phyloP scores from a whole-genome alignment of 768 basidiomycete species.

The Kwoniella bestiolae region DNA sequence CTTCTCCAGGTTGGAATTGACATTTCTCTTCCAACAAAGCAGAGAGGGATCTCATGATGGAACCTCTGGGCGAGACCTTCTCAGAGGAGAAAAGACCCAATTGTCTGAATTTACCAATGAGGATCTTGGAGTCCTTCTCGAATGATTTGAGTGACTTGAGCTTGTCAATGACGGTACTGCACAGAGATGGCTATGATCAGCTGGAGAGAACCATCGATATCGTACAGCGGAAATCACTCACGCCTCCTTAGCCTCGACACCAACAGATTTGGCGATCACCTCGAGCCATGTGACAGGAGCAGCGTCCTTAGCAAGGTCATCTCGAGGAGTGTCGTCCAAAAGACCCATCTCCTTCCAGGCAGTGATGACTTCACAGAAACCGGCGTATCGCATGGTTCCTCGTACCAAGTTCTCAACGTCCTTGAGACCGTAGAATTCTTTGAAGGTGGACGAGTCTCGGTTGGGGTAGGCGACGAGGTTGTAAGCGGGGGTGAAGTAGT shows the following conservation, averaged over 20 bases:
- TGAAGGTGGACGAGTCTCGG: slow-evolving; percentile 88
- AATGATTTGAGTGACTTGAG: slow-evolving; percentile 72
- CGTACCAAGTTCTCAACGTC: slow-evolving; percentile 91
- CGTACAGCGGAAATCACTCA: slow-evolving; percentile 57
- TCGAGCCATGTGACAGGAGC: slow-evolving; percentile 79
- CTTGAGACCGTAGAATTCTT: slow-evolving; percentile 86
- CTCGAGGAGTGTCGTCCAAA: slow-evolving; percentile 74
- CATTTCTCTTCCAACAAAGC: slow-evolving; percentile 86
- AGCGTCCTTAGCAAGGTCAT: slow-evolving; percentile 67
- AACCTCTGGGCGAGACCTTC: slow-evolving; percentile 64
- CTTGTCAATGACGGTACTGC: slow-evolving; percentile 72
- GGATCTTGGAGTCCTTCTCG: slow-evolving; percentile 68
- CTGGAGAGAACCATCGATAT: neutral
- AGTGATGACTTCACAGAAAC: slow-evolving; percentile 93
- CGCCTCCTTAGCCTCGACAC: slow-evolving; percentile 74
- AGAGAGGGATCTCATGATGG: slow-evolving; percentile 92
- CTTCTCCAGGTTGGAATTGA: slow-evolving; percentile 86
- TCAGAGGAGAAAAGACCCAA: slow-evolving; percentile 85
- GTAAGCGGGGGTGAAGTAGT: slow-evolving; percentile 92
- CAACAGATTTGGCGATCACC: slow-evolving; percentile 74
- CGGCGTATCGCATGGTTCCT: slow-evolving; percentile 84
- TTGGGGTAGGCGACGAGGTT: slow-evolving; percentile 98
- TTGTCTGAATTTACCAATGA: slow-evolving; percentile 89
- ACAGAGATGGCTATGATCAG: neutral
- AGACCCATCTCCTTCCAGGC: slow-evolving; percentile 86